Evolutionary conservation across 2,329 filamentous ascomycete genomes (phyloP), one percentile per base, ranked within the genome.

Genomic region (Aspergillus bombycis): DNA sequence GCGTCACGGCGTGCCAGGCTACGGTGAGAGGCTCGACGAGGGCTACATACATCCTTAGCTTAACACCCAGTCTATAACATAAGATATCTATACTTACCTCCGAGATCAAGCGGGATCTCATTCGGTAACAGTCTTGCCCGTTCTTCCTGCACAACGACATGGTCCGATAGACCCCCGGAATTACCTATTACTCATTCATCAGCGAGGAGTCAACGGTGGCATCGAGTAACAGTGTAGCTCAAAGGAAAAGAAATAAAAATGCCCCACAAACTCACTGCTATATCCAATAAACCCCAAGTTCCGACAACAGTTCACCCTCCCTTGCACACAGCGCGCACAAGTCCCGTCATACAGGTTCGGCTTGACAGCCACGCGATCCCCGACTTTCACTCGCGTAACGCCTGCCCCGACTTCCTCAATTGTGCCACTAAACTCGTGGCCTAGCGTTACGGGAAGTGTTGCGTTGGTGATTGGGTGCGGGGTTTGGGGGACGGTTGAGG

Each of bases 401-500:
- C 77, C 80, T 0, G 78, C 70, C 0, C 88, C 88, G n/a, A 90
- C 76, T 67, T 88, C 85, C 12, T 83, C 80, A 36, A 91, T 79
- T 2, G 82, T 81, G 12, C 88, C 88, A 4, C 83, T 85, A 74
- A 90, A 88, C 71, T 91, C 89, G 70, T 91, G 88, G 30, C 89
- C 88, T 11, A 90, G 78, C 0, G 83, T 87, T 11, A 89, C 80
- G 4, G 88, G 88, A 41, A 86, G 80, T 1, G 78, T 80, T 62
- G 86, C 85, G 36, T 82, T 78, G 0, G 87, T 90, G 26, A 89
- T 74, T 2, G 83, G 83, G 68, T 90, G 88, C 1, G 87, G 85
- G 6, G 59, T 66, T 14, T 65, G 66, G 3, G 86, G 85, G 1
- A 82, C 81, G 74, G 85, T 82, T 30, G 77, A 83, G 16, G 79